Evolutionary conservation across 441 rosid species (phyloP), one percentile per base, ranked within the genome.

Genomic region (Mallotus repandus): DNA sequence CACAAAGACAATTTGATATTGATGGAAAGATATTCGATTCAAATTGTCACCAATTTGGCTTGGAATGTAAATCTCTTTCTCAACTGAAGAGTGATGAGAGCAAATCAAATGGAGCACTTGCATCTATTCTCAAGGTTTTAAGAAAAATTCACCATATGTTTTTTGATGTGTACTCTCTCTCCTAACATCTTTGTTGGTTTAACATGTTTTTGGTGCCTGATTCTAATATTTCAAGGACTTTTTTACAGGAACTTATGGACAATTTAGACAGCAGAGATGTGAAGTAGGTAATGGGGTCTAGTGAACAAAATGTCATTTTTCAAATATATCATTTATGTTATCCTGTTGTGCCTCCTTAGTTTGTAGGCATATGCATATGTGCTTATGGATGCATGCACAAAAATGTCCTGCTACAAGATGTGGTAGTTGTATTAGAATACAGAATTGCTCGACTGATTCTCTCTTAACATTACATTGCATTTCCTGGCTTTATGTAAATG

Each of bases 1-100:
- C 97, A 93, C 68, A 90, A 78, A 78, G 95, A 89, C 72, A 95
- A 95, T 81, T 70, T 95, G 87, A 87, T 95, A 49, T 74, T 89
- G 79, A 93, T 93, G 91, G 97, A 92, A 80, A 85, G 99, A 80
- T 92, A 92, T 66, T 94, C 43, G 89, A 92, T 68, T 94, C 97
- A 53, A 94, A 97, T 79, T 89, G 99, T 85, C 88, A 41, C 18
- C 96, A 95, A 81, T 95, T 87, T 77, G 91, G 89, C 60, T 88
- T 79, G 77, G 73, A 74, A 15, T 86, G 83, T 70, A 84, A 80
- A 81, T 95, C 99, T 49, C 88, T 95, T 59, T 91, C 98, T 7
- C 86, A 91, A 86, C 70, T 84, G 84, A 87, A 86, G 78, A 87
- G 79, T 56, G 98, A 95, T 63, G 99, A 95, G 83, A 89, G 83